Base-by-base conservation (phyloP, 2,329 filamentous ascomycete species). In the Pseudodiploospora longispora region DNA sequence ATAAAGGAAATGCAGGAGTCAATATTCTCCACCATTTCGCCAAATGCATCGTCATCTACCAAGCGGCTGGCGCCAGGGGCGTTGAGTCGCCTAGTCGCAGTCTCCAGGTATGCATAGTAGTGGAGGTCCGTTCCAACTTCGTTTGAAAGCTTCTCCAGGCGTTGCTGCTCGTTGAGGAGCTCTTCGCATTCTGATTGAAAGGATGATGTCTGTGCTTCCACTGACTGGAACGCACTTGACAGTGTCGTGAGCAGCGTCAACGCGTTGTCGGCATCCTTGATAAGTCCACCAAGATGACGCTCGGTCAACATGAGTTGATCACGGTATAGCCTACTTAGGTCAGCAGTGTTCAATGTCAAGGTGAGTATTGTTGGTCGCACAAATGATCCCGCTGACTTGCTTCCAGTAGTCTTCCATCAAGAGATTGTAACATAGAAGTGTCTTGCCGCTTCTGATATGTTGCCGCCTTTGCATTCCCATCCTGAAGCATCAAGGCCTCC, bases 1-100 rank as follows among this genome's bases (percentile, higher is more conserved):
- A 97, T 96, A 59, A 97, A 97, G 30, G 83, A 83, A 53, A 98
- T 80, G 61, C 91, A 98, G 42, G 87, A 81, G 64, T 97, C 90
- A 40, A 98, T 71, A 50, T 88, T 91, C 38, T 79, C 76, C 40
- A 98, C 70, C 74, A 97, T 94, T 42, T 95, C 87, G 2, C 85
- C 82, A 58, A 97, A 96, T 37, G 86, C 85, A 41, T 84, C 82
- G 45, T 84, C 83, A 38, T 90, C 85, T 10, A 96, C 90, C 44
- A 95, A 74, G 46, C 84, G 88, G 40, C 87, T 83, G 19, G 91
- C 90, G 1, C 90, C 89, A 0, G 93, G 90, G 1, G 90, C 90
- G 69, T 97, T 97, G 46, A 98, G 78, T 10, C 89, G 79, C 44
- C 90, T 78, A 0, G 89, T 95, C 48, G 91, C 89, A 38, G 84